Conservation (phyloP, 2,329 filamentous ascomycete genomes). For the Paraconiothyrium brasiliense region DNA sequence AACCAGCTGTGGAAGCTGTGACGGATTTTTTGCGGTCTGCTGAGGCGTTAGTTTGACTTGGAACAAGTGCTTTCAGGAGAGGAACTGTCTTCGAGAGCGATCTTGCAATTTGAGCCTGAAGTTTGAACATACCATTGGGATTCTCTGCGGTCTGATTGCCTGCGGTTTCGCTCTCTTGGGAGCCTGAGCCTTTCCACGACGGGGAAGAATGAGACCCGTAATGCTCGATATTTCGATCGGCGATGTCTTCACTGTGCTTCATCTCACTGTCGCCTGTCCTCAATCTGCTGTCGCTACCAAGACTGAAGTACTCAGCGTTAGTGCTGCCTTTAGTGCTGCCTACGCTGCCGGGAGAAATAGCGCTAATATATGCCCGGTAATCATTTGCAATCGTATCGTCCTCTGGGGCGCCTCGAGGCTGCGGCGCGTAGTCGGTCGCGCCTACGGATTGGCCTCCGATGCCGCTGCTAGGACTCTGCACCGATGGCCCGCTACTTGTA, state of each 20-base stretch:
- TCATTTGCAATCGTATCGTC: constrained; percentile 31
- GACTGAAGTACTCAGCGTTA: constrained; percentile 28
- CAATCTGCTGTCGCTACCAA: constrained; percentile 31
- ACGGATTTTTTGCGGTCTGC: constrained; percentile 8
- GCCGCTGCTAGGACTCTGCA: constrained; percentile 21
- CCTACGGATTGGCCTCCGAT: constrained; percentile 19
- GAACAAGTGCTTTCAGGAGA: neutral
- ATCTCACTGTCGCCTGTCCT: constrained; percentile 22
- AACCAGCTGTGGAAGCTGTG: constrained; percentile 1
- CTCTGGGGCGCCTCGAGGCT: constrained; percentile 2
- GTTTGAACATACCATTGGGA: neutral
- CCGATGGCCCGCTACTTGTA: neutral
- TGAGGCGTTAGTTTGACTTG: neutral
- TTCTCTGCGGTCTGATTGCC: neutral
- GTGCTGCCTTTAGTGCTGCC: constrained; percentile 15
- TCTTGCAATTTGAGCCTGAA: neutral
- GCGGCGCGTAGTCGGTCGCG: constrained; percentile 8
- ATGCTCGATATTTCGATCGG: constrained; percentile 38
- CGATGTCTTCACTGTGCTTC: constrained; percentile 64
- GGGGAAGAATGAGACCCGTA: constrained; percentile 18
- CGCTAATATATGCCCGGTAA: constrained; percentile 33
- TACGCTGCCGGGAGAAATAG: constrained; percentile 22
- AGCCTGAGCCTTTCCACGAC: constrained; percentile 16
- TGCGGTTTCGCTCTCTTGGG: constrained; percentile 10
- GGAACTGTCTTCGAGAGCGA: neutral